Conservation (phyloP, 345 rosid species). For the Citrus australasica region DNA sequence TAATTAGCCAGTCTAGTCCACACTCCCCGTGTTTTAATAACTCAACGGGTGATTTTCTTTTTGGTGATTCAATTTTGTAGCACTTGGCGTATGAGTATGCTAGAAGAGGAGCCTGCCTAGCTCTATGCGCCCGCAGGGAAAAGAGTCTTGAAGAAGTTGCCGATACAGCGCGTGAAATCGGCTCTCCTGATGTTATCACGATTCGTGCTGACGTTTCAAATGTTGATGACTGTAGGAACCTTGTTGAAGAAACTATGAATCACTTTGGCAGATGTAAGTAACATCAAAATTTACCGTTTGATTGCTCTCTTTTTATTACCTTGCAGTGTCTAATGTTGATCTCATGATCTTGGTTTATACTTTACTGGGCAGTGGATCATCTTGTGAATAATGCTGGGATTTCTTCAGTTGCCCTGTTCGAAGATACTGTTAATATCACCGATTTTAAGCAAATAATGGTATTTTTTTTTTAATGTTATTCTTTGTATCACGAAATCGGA, state of each 20-base stretch:
- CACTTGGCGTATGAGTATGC: slow-evolving; percentile 56
- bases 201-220: slow-evolving; percentile 46
- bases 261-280: slow-evolving; percentile 52
- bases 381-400: slow-evolving; percentile 49
- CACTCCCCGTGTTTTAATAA: neutral
- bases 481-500: too few species aligned
- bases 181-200: slow-evolving; percentile 50
- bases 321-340: neutral
- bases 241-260: slow-evolving; percentile 42
- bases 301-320: neutral
- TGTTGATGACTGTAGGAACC: slow-evolving; percentile 42
- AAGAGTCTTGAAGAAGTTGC: slow-evolving; percentile 41
- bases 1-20: neutral
- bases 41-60: neutral
- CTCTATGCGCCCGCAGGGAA: slow-evolving; percentile 44
- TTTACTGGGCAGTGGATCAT: slow-evolving; percentile 40
- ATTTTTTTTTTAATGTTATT: neutral
- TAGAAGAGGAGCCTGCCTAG: slow-evolving; percentile 51
- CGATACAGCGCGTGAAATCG: slow-evolving; percentile 35
- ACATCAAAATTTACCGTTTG: slow-evolving; percentile 1
- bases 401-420: slow-evolving; percentile 33
- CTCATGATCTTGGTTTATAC: neutral
- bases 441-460: slow-evolving; percentile 34
- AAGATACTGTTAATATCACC: slow-evolving; percentile 31
- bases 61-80: slow-evolving; percentile 21